Conservation (phyloP, 2,329 filamentous ascomycete species). For the Claviceps sp. region DNA sequence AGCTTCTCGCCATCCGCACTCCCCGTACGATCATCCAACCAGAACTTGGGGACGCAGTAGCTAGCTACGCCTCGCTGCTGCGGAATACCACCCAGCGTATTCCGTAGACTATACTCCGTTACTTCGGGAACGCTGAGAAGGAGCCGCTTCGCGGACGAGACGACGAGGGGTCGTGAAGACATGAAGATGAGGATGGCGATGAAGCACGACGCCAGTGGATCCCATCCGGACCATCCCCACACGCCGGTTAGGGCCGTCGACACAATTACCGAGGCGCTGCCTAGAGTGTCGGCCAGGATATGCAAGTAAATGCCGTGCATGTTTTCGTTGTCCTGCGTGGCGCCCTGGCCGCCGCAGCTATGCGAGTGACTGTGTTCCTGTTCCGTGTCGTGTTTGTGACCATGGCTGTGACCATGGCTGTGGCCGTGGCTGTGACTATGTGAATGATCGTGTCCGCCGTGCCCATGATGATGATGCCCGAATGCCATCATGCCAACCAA, state of each 20-base stretch:
- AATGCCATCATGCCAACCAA: constrained; percentile 85
- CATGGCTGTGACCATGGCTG: constrained; percentile 23
- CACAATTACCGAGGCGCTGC: constrained; percentile 85
- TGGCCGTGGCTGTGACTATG: constrained; percentile 25
- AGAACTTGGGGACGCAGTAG: constrained; percentile 82
- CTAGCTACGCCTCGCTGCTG: constrained; percentile 72
- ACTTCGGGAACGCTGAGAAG: constrained; percentile 75
- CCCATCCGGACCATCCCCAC: constrained; percentile 85
- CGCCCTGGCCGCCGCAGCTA: constrained; percentile 15
- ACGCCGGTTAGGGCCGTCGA: constrained; percentile 81
- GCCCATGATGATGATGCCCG: constrained; percentile 44
- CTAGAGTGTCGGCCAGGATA: constrained; percentile 85
- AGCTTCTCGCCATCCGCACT: constrained; percentile 38
- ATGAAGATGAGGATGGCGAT: constrained; percentile 88
- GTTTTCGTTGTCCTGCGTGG: constrained; percentile 76
- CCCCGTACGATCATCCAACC: constrained; percentile 60
- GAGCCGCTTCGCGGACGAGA: constrained; percentile 68
- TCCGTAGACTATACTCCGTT: constrained; percentile 76
- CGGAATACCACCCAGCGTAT: constrained; percentile 70
- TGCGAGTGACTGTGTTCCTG: constrained; percentile 35
- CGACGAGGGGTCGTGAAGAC: constrained; percentile 81
- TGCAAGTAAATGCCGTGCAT: constrained; percentile 97
- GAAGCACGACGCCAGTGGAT: constrained; percentile 83
- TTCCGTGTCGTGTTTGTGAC: constrained; percentile 21
- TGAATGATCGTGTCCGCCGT: constrained; percentile 13